Conservation (phyloP, 208 protist genomes). For the Leptomonas pyrrhocoris region DNA sequence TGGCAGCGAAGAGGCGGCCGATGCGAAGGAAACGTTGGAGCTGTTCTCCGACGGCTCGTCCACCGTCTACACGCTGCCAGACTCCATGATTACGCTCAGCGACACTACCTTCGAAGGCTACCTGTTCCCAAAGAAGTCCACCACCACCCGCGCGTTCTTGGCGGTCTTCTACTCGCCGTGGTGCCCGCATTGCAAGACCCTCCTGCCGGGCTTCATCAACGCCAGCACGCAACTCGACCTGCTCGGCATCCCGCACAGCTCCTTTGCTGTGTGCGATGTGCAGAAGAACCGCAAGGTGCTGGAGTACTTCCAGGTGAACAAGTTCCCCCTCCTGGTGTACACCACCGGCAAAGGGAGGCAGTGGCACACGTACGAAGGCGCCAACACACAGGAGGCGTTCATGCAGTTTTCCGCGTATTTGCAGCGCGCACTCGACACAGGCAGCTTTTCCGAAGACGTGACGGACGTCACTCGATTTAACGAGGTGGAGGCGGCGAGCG, state of each 20-base stretch:
- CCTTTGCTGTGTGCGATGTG: slow-evolving; percentile 67
- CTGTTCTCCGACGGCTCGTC: slow-evolving; percentile 28
- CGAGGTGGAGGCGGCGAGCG: slow-evolving; percentile 36
- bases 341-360: slow-evolving; percentile 62
- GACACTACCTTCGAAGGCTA: slow-evolving; percentile 68
- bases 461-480: slow-evolving; percentile 46
- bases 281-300: slow-evolving; percentile 45
- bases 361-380: slow-evolving; percentile 65
- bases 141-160: slow-evolving; percentile 54
- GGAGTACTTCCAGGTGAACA: slow-evolving; percentile 56
- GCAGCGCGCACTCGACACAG: slow-evolving; percentile 43
- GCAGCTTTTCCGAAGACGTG: slow-evolving; percentile 71
- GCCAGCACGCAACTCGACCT: slow-evolving; percentile 44
- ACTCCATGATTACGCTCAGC: slow-evolving; percentile 40
- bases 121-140: slow-evolving; percentile 52
- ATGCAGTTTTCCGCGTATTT: slow-evolving; percentile 63
- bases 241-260: slow-evolving; percentile 27
- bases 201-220: slow-evolving; percentile 79
- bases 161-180: slow-evolving; percentile 85
- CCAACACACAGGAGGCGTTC: slow-evolving; percentile 55
- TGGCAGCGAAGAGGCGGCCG: slow-evolving; percentile 28
- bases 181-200: slow-evolving; percentile 80
- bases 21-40: slow-evolving; percentile 20
- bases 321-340: slow-evolving; percentile 82
- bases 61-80: slow-evolving; percentile 37